Evolutionary conservation across 306 rosid species (phyloP).

Genomic region (Ochetophila trinervis): DNA sequence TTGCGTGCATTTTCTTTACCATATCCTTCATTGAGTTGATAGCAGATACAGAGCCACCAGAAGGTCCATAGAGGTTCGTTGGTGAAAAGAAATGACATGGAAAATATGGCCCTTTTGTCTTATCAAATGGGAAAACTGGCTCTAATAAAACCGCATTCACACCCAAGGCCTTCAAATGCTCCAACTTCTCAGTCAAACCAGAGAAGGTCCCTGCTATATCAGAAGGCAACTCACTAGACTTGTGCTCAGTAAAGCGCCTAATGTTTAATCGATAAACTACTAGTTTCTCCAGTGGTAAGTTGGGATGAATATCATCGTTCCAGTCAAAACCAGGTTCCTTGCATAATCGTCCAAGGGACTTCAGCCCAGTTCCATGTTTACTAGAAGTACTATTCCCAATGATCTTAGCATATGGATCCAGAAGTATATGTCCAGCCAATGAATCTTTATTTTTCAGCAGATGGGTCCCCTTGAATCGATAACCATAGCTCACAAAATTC

Average conservation of each 20-base stretch:
- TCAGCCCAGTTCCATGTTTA: conserved; percentile 31
- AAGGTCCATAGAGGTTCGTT: conserved; percentile 53
- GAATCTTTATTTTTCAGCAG: conserved; percentile 26
- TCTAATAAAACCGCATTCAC: conserved; percentile 76
- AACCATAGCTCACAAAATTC: conserved; percentile 69
- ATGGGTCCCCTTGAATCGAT: conserved; percentile 46
- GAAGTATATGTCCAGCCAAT: conserved; percentile 30
- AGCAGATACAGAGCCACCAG: conserved; percentile 56
- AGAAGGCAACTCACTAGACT: conserved; percentile 56
- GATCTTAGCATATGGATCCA: conserved; percentile 86
- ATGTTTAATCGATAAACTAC: conserved; percentile 71
- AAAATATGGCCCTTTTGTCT: conserved; percentile 74
- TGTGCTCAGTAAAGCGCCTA: conserved; percentile 53
- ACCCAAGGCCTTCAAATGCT: conserved; percentile 69
- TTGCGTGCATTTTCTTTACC: conserved; percentile 77
- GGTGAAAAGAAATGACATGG: conserved; percentile 83
- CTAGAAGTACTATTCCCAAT: conserved; percentile 39
- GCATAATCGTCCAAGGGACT: conserved; percentile 54
- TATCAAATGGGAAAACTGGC: conserved; percentile 71
- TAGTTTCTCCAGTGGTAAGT: conserved; percentile 60
- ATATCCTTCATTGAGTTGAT: conserved; percentile 71
- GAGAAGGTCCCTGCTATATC: conserved; percentile 77
- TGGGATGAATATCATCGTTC: conserved; percentile 47
- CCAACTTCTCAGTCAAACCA: conserved; percentile 71
- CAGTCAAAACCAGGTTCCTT: conserved; percentile 74